Percentiles rank a stretch among this genome's conserved stretches.
Evolutionary conservation across 768 basidiomycete genomes (phyloP).

Genomic region (Cubamyces lactineus): DNA sequence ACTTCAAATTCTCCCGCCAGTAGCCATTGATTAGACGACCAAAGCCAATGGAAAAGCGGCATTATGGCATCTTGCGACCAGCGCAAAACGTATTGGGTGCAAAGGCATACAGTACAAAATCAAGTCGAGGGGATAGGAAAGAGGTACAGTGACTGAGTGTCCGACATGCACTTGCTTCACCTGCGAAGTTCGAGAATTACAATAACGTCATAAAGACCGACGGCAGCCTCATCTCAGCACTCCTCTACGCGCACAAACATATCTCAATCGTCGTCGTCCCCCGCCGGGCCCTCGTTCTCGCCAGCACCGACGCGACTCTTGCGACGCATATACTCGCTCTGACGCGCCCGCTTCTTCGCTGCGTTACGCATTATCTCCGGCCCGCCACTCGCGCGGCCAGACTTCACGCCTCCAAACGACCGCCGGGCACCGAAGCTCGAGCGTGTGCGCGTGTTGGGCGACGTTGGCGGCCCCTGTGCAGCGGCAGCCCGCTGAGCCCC

Average conservation of each 20-base stretch:
- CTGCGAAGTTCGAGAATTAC: conserved; percentile 1
- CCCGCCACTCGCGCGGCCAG: conserved; percentile 29
- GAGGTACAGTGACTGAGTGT: background rate
- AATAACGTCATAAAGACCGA: conserved; percentile 22
- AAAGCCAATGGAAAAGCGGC: too few relatives aligned
- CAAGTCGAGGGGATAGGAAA: background rate
- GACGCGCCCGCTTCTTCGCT: conserved; percentile 73
- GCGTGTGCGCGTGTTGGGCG: conserved; percentile 37
- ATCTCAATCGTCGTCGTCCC: background rate
- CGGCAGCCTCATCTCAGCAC: background rate
- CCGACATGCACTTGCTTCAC: background rate
- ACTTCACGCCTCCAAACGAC: conserved; percentile 38
- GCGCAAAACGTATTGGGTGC: conserved; percentile 5
- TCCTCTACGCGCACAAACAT: background rate
- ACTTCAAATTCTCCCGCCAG: too few relatives aligned
- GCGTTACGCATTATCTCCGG: conserved; percentile 53
- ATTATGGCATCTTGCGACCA: background rate
- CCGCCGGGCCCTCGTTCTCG: conserved; percentile 8
- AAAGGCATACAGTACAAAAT: background rate
- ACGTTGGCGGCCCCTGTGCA: conserved; percentile 32
- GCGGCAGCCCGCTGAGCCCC: conserved; percentile 69
- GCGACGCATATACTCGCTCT: conserved; percentile 73
- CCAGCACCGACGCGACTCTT: conserved; percentile 37
- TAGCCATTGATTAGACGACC: too few relatives aligned
- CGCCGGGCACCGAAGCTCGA: conserved; percentile 51